phyloP scores from a whole-genome alignment of 2,329 filamentous ascomycete genomes.

The Colletotrichum sojae region DNA sequence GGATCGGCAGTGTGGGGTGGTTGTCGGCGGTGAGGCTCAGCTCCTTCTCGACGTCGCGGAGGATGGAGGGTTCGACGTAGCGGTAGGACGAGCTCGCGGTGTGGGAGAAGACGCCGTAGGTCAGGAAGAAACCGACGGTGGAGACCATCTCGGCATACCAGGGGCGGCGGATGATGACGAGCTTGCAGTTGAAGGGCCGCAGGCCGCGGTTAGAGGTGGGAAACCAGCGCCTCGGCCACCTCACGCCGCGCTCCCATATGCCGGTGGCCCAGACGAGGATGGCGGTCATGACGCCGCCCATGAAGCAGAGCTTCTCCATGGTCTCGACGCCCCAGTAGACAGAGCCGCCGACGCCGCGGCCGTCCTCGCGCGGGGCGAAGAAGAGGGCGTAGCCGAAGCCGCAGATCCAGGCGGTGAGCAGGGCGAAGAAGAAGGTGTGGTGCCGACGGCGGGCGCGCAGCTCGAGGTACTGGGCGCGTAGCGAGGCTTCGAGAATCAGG shows the following conservation, averaged over 20 bases:
- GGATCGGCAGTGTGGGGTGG: constrained; percentile 60
- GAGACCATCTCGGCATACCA: constrained; percentile 86
- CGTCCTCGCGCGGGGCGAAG: constrained; percentile 95
- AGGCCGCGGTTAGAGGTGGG: constrained; percentile 90
- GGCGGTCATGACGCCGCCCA: constrained; percentile 89
- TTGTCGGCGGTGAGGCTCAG: constrained; percentile 62
- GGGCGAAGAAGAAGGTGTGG: constrained; percentile 90
- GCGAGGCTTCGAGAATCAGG: constrained; percentile 93
- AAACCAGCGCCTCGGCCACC: constrained; percentile 95
- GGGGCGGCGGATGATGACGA: constrained; percentile 87
- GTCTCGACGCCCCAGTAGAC: constrained; percentile 98
- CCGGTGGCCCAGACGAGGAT: constrained; percentile 94
- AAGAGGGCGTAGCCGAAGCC: constrained; percentile 93
- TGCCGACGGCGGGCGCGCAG: constrained; percentile 89
- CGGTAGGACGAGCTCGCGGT: constrained; percentile 80
- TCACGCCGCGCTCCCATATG: constrained; percentile 94
- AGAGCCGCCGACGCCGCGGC: constrained; percentile 88
- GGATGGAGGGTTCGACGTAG: constrained; percentile 76
- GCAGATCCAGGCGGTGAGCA: constrained; percentile 84
- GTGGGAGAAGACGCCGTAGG: constrained; percentile 80
- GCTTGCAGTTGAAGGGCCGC: constrained; percentile 94
- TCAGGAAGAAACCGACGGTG: constrained; percentile 82
- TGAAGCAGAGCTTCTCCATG: constrained; percentile 89
- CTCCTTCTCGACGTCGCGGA: constrained; percentile 73
- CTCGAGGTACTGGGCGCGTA: constrained; percentile 93